Conservation (phyloP, 106 monocot genomes). For the Ottelia alismoides region DNA sequence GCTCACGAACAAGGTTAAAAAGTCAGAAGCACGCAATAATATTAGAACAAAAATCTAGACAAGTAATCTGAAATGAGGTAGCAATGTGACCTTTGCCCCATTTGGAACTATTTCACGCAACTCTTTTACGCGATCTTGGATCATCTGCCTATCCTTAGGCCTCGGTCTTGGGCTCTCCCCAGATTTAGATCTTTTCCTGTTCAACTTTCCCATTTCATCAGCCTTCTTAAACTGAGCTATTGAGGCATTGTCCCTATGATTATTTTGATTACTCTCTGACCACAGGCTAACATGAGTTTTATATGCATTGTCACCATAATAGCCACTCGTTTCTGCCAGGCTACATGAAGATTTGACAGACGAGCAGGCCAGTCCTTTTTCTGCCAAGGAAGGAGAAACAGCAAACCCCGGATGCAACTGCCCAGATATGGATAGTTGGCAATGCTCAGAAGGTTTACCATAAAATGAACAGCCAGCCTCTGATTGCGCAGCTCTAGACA, state of each 20-base stretch:
- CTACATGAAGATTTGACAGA: conserved; percentile 23
- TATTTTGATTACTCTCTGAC: conserved; percentile 45
- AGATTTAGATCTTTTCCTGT: conserved; percentile 51
- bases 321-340: conserved; percentile 22
- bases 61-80: too few species aligned
- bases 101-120: conserved; percentile 91
- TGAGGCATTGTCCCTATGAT: conserved; percentile 18
- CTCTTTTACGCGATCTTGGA: conserved; percentile 91
- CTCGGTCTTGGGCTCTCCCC: conserved; percentile 72
- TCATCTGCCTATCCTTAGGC: conserved; percentile 90
- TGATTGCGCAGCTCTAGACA: conserved; percentile 32
- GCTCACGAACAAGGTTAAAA: conserved; percentile 10
- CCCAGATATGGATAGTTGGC: background rate
- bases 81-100: conserved; percentile 79
- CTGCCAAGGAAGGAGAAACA: conserved; percentile 14
- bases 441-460: background rate
- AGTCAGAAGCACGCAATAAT: background rate
- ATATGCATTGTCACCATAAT: conserved; percentile 24
- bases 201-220: conserved; percentile 48
- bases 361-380: conserved; percentile 15
- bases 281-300: conserved; percentile 64
- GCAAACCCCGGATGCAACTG: background rate
- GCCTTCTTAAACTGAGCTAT: conserved; percentile 27
- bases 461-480: conserved; percentile 13
- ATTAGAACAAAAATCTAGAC: too few species aligned